Conservation (phyloP, 1,284 basidiomycete genomes). For the Apiotrichum domesticum region DNA sequence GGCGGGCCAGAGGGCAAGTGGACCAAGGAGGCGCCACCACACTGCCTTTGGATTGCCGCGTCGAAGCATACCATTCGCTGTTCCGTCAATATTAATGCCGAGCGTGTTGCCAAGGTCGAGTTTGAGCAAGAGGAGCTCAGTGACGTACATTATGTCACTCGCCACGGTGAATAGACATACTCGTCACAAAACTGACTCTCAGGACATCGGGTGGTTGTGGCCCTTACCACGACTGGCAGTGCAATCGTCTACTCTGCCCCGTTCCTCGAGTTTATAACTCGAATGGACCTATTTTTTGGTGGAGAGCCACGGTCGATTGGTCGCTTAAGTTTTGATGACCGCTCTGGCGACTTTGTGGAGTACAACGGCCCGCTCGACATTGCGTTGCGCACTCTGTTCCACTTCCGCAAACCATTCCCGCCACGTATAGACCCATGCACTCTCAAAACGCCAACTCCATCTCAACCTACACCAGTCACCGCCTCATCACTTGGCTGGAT, state of each 20-base stretch:
- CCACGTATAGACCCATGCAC: conserved; percentile 40
- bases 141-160: conserved; percentile 55
- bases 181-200: not conserved
- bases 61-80: conserved; percentile 37
- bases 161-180: conserved; percentile 51
- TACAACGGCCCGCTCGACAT: conserved; percentile 41
- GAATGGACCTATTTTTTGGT: conserved; percentile 38
- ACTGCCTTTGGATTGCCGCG: conserved; percentile 51
- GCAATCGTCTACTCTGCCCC: conserved; percentile 65
- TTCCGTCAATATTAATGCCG: conserved; percentile 47
- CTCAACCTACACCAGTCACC: conserved; percentile 38
- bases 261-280: conserved; percentile 44
- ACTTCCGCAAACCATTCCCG: conserved; percentile 45
- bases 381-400: conserved; percentile 46
- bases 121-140: conserved; percentile 54
- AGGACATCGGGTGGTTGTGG: conserved; percentile 55
- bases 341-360: conserved; percentile 47
- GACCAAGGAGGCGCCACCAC: conserved; percentile 31
- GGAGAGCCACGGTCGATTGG: conserved; percentile 29
- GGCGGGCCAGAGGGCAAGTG: conserved; percentile 13
- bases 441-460: conserved; percentile 29
- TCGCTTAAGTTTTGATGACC: conserved; percentile 40
- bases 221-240: conserved; percentile 55
- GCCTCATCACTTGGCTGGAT: conserved; percentile 42
- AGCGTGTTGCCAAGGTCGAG: conserved; percentile 48